phyloP scores from a whole-genome alignment of 2,329 filamentous ascomycete genomes.

The Talaromyces sp. region DNA sequence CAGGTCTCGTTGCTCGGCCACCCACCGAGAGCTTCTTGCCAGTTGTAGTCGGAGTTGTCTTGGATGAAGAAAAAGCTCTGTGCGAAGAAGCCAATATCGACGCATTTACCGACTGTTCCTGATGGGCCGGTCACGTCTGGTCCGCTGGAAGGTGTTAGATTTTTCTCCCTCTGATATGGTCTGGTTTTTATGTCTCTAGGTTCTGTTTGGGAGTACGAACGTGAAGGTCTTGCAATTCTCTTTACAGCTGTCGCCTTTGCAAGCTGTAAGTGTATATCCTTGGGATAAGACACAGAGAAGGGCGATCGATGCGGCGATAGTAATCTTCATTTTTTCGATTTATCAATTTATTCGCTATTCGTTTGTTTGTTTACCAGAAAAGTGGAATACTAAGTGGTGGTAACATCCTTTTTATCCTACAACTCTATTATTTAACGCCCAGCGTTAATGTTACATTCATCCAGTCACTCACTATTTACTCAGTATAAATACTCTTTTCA shows the following conservation, averaged over 20 bases:
- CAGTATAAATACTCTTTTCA: background rate
- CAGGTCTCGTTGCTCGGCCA: background rate
- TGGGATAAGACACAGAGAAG: background rate
- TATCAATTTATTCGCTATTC: background rate
- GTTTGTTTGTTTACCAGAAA: background rate
- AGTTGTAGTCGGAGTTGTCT: background rate
- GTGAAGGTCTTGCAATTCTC: background rate
- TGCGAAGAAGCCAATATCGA: background rate
- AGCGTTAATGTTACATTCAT: background rate
- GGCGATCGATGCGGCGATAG: background rate
- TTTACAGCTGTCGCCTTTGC: background rate
- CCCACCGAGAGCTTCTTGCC: background rate
- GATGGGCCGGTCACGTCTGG: background rate
- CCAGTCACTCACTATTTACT: background rate
- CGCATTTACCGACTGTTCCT: background rate
- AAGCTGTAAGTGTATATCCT: background rate
- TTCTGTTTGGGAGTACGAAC: no score
- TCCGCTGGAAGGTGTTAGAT: background rate
- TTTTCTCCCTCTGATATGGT: background rate
- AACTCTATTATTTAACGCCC: background rate
- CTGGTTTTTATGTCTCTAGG: no score
- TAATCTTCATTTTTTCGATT: background rate
- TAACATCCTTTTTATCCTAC: background rate
- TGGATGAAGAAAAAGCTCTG: background rate
- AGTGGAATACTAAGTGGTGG: background rate